A percentile compares a stretch with the other conserved stretches of the same genome.
These are phyloP conservation scores for Fusarium pseudonygamai DNA, from an alignment of 2,329 filamentous ascomycete genomes.

Conservation along the genomic window DNA sequence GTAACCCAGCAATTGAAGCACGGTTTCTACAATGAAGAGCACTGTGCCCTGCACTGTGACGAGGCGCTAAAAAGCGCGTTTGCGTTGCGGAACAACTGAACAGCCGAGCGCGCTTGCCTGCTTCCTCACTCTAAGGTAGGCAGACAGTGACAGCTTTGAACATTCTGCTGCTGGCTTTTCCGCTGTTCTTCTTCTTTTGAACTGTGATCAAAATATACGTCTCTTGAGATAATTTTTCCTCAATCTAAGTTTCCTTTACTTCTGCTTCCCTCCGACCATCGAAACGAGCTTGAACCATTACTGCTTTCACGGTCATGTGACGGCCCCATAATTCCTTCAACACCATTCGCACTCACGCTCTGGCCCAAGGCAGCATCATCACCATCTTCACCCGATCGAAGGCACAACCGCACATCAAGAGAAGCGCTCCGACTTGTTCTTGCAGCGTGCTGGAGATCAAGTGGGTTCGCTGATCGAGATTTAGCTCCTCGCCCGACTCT, in stretches of 20 bases:
- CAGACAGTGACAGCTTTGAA: not conserved
- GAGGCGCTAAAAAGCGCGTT: not conserved
- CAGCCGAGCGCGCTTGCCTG: not conserved
- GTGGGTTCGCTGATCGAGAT: not conserved
- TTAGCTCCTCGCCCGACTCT: not conserved
- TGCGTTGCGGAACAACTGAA: not conserved
- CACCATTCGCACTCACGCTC: not conserved
- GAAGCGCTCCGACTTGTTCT: not conserved
- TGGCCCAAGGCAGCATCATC: not conserved
- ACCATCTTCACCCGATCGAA: not conserved
- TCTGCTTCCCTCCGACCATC: not conserved
- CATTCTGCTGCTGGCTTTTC: not conserved
- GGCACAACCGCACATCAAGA: not conserved
- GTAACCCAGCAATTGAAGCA: not conserved
- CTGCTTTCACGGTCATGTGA: not conserved
- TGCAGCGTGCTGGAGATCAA: constrained; percentile 10
- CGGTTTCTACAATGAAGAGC: fast-evolving
- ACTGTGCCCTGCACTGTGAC: not conserved
- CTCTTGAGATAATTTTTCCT: fast-evolving
- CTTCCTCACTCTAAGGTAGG: not conserved
- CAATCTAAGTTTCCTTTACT: fast-evolving
- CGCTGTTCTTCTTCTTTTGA: not conserved
- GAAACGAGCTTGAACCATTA: not conserved
- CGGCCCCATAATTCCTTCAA: fast-evolving
- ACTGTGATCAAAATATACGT: not conserved